A percentile compares a stretch with the other conserved stretches of the same genome.
phyloP scores from a whole-genome alignment of 352 stramenopile species.

The Saprolegnia parasitica region DNA sequence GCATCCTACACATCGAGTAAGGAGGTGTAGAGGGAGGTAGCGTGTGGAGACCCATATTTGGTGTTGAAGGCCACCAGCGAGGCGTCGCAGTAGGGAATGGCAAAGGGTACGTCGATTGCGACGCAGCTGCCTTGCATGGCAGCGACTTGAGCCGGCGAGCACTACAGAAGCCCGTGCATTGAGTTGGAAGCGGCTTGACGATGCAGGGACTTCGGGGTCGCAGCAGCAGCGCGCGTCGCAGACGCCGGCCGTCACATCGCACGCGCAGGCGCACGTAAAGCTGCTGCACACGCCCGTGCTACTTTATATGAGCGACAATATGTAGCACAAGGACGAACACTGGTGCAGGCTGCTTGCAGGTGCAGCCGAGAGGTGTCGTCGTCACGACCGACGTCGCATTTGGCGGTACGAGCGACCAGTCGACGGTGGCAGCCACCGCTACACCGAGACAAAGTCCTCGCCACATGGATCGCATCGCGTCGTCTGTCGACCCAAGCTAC shows the following conservation, averaged over 20 bases:
- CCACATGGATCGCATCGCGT: not conserved
- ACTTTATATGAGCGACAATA: not conserved
- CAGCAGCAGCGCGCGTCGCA: conserved; percentile 8
- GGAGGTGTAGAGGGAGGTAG: not conserved
- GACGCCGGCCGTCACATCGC: conserved; percentile 1
- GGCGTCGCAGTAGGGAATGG: conserved; percentile 6
- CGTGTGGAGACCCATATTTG: not conserved
- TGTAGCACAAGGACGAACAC: not conserved
- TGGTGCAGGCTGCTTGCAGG: not conserved
- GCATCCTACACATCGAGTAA: not conserved
- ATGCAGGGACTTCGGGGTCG: conserved; percentile 1
- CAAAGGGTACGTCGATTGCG: not conserved
- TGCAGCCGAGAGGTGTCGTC: not conserved
- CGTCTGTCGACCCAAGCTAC: not conserved
- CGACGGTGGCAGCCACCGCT: not conserved
- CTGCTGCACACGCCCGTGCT: not conserved
- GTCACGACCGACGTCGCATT: not conserved
- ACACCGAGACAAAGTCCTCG: not conserved
- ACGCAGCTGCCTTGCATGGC: not conserved
- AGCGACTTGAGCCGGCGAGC: not conserved
- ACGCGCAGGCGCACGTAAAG: not conserved
- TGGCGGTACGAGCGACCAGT: conserved; percentile 3
- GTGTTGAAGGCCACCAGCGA: not conserved
- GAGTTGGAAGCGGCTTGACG: not conserved
- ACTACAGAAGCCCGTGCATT: not conserved